A percentile compares a stretch with the other conserved stretches of the same genome.
These are phyloP conservation scores for Plasmodium vinckei DNA, from an alignment of 169 alveolate genomes.

Conservation along the genomic window DNA sequence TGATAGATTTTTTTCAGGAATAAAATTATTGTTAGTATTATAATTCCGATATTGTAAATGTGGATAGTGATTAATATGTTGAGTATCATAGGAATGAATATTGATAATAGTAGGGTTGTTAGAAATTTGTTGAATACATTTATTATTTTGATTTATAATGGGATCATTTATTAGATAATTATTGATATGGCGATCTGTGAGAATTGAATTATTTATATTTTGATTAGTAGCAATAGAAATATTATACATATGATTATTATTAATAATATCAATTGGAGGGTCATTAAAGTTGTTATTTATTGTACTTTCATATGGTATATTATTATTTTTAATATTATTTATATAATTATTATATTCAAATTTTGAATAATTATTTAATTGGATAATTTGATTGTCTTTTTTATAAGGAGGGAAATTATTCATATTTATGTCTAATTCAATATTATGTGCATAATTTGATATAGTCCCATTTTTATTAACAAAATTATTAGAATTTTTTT, in stretches of 20 bases:
- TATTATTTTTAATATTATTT: slow-evolving; percentile 19
- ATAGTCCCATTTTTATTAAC: background rate
- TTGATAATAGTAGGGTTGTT: background rate
- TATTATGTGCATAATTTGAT: background rate
- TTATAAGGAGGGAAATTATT: slow-evolving; percentile 7
- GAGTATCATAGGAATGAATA: background rate
- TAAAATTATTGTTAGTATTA: background rate
- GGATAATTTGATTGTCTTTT: background rate
- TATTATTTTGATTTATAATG: background rate
- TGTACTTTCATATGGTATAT: slow-evolving; percentile 2
- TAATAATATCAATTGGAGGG: background rate
- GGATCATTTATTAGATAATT: background rate
- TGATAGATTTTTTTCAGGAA: background rate
- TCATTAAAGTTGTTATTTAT: slow-evolving; percentile 30
- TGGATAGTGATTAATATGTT: background rate
- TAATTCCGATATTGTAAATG: background rate
- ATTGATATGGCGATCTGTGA: background rate
- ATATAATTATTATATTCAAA: background rate
- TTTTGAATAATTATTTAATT: background rate
- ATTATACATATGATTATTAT: background rate
- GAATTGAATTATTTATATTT: background rate
- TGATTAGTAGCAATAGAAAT: background rate
- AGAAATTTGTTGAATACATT: background rate
- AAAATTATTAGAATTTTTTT: slow-evolving; percentile 4
- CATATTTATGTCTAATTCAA: slow-evolving; percentile 4